These are phyloP conservation scores for Fistulina hepatica DNA, from an alignment of 1,284 basidiomycete genomes.

Conservation along the genomic window DNA sequence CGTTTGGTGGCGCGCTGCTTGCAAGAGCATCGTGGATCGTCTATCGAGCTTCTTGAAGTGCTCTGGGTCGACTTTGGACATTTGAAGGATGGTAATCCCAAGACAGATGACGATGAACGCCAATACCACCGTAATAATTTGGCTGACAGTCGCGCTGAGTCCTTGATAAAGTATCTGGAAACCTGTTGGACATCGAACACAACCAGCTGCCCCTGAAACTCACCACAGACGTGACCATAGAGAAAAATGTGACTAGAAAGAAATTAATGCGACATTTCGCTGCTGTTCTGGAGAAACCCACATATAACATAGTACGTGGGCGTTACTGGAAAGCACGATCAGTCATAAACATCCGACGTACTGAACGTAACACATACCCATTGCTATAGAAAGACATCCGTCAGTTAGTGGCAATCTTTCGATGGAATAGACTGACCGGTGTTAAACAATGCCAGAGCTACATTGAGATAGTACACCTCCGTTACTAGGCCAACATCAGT, in stretches of 20 bases:
- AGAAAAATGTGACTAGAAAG: slow-evolving; percentile 68
- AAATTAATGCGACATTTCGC: slow-evolving; percentile 10
- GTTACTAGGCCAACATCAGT: no score
- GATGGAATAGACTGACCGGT: slow-evolving; percentile 42
- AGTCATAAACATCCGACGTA: slow-evolving; percentile 7
- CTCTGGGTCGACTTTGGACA: slow-evolving; percentile 86
- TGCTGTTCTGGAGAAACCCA: slow-evolving; percentile 24
- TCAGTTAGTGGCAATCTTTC: background rate
- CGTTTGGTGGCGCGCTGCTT: slow-evolving; percentile 59
- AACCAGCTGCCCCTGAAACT: slow-evolving; percentile 8
- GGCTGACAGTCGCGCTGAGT: slow-evolving; percentile 60
- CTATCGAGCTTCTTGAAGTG: slow-evolving; percentile 71
- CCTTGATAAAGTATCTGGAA: slow-evolving; percentile 81
- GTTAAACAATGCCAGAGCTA: slow-evolving; percentile 93
- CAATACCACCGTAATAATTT: slow-evolving; percentile 85
- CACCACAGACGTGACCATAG: slow-evolving; percentile 79
- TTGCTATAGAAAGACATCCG: slow-evolving; percentile 47
- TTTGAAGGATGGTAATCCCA: slow-evolving; percentile 90
- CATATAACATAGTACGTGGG: slow-evolving; percentile 84
- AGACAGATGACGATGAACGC: slow-evolving; percentile 84
- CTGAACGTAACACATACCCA: slow-evolving; percentile 42
- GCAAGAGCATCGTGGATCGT: slow-evolving; percentile 74
- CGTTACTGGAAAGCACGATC: slow-evolving; percentile 45
- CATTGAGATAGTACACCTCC: slow-evolving; percentile 94
- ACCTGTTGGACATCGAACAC: slow-evolving; percentile 3